phyloP scores from a whole-genome alignment of 1,139 yeast species.

The Geotrichum candidum region DNA sequence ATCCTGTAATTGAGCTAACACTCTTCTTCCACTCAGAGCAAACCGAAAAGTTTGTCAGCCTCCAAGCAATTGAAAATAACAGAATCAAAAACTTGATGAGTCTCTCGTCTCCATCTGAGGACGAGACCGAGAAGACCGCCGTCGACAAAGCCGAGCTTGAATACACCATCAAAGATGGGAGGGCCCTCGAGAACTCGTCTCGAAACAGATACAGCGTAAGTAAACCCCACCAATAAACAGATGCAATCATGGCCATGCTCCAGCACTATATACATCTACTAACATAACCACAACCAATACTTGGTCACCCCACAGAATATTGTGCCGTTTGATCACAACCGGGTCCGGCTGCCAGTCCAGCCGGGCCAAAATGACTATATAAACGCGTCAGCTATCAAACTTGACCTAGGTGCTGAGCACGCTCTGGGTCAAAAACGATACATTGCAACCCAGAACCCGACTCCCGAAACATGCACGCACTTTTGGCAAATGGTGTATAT shows the following conservation, averaged over 20 bases:
- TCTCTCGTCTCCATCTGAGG: background rate
- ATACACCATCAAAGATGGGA: constrained; percentile 10
- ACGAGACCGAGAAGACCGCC: background rate
- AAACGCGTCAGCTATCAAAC: constrained; percentile 43
- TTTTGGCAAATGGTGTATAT: constrained; percentile 55
- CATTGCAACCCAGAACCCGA: constrained; percentile 73
- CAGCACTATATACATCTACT: background rate
- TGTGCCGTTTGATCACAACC: constrained; percentile 52
- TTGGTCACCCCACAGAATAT: constrained; percentile 36
- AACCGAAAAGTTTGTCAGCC: constrained; percentile 9
- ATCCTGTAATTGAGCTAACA: background rate
- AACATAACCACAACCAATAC: background rate
- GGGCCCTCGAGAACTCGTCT: constrained; percentile 5
- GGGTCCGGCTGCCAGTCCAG: constrained; percentile 42
- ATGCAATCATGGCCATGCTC: too few relatives aligned
- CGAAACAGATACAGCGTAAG: constrained; percentile 14
- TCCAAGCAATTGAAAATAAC: constrained; percentile 11
- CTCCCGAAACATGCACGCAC: constrained; percentile 52
- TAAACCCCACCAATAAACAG: background rate
- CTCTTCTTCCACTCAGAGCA: background rate
- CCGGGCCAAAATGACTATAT: constrained; percentile 38
- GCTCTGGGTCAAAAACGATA: constrained; percentile 35
- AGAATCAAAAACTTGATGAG: background rate
- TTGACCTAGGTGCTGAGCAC: constrained; percentile 16
- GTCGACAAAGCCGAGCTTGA: background rate